Conservation (phyloP, 2,329 filamentous ascomycete genomes). For the Neofusicoccum parvum region DNA sequence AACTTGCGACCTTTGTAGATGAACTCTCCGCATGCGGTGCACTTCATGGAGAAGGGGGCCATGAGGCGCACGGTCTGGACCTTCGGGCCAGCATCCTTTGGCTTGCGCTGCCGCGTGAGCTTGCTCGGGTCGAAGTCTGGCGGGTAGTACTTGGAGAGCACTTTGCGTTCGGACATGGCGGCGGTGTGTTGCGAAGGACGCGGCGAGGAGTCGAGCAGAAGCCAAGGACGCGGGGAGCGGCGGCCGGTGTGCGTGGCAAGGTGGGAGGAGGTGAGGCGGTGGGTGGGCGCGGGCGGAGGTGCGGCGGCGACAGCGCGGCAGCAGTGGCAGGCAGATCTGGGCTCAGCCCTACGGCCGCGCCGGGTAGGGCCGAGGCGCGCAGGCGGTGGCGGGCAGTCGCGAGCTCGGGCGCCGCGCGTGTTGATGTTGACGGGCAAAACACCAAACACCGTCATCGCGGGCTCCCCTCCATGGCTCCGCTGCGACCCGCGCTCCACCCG, state of each 20-base stretch:
- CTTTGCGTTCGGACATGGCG: conserved; percentile 83
- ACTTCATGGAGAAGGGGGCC: conserved; percentile 83
- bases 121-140: conserved; percentile 88
- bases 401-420: neutral
- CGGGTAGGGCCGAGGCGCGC: too few relatives aligned
- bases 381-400: neutral
- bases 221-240: neutral
- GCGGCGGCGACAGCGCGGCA: neutral
- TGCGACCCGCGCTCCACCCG: neutral
- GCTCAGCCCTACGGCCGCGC: conserved; percentile 6
- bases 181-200: too few relatives aligned
- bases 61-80: conserved; percentile 87
- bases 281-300: neutral
- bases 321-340: neutral
- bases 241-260: neutral
- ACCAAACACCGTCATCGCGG: conserved; percentile 10
- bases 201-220: neutral
- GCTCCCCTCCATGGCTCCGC: conserved; percentile 18
- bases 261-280: neutral
- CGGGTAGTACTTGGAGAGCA: conserved; percentile 59
- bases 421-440: conserved; percentile 5
- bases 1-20: conserved; percentile 95
- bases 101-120: conserved; percentile 67
- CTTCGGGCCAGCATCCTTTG: conserved; percentile 75
- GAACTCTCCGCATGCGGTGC: conserved; percentile 71